Base-by-base conservation (phyloP, 208 protist genomes). In the Novymonas esmeraldas region DNA sequence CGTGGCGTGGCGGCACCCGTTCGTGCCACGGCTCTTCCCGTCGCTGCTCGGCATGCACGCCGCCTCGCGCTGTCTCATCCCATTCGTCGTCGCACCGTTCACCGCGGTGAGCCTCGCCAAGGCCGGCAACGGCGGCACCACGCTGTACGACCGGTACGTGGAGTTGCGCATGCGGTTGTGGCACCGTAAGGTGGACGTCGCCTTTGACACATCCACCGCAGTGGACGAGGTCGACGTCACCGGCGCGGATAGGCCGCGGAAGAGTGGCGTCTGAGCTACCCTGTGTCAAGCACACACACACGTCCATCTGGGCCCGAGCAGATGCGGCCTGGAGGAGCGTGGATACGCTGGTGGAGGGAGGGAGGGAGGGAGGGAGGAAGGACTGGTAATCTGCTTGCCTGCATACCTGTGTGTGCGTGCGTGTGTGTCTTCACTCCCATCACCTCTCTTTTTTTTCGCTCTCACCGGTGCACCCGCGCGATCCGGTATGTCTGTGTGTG, bases 21-120 rank as follows among this genome's bases (percentile, higher is more conserved):
- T 92, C 70, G 77, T 97, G 38, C 89, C 92, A 24, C 82, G 89
- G 3, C 75, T 95, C 26, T 97, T 97, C 72, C 92, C 92, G 11
- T 63, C 84, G 10, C 26, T 95, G 11, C 61, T 97, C 5, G 92
- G 92, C 67, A 81, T 95, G 77, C 87, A 87, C 62, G 59, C 89
- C 14, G 87, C 87, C 34, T 95, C 88, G 29, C 85, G 87, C 44
- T 93, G 87, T 48, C 65, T 94, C 54, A 73, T 95, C 20, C 92
- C 92, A 0, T 97, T 94, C 67, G 84, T 95, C 0, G 59, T 95
- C 34, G 87, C 87, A 9, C 92, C 92, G 0, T 97, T 95, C 59
- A 78, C 63, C 22, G 70, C 70, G 6, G 73, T 94, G n/a, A 87
- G 81, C 39, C 59, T 86, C 10, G 66, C 76, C 20, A 72, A 76